Evolutionary conservation across 176 grass and related monocot species (phyloP).

Genomic region (Juncus inflexus): DNA sequence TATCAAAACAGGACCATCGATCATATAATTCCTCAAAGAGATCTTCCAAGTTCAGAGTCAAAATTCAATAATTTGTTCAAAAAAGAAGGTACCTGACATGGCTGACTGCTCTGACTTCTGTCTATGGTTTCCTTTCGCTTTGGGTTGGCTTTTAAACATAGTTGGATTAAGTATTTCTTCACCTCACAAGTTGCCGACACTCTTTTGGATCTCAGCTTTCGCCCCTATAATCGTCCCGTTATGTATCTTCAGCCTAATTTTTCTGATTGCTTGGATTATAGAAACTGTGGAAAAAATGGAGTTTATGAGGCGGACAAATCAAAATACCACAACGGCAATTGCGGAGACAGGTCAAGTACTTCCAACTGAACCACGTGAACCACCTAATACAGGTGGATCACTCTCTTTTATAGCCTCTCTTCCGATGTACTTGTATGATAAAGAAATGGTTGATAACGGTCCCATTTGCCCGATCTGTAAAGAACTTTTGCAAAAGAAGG

Average conservation of each 20-base stretch:
- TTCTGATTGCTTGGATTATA: background rate
- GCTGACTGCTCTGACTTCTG: background rate
- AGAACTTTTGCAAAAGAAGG: background rate
- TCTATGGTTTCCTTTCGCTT: background rate
- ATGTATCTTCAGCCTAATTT: background rate
- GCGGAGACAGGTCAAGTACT: background rate
- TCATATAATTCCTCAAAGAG: too few species aligned
- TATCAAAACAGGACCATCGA: too few species aligned
- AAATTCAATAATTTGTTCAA: background rate
- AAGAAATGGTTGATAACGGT: background rate
- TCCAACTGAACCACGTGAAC: constrained; percentile 1
- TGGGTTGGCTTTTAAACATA: constrained; percentile 10
- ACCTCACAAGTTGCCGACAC: background rate
- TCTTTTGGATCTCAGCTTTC: background rate
- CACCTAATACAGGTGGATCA: background rate
- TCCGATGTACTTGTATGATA: background rate
- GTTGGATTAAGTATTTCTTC: background rate
- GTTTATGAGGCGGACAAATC: background rate
- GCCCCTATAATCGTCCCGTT: constrained; percentile 4
- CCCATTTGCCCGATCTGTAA: constrained; percentile 18
- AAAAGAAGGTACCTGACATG: constrained; percentile 8
- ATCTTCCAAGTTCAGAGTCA: too few species aligned
- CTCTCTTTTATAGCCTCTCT: constrained; percentile 4
- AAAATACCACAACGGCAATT: background rate
- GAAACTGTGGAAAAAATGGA: background rate